Conservation (phyloP, 169 alveolate genomes). For the Cryptosporidium felis region DNA sequence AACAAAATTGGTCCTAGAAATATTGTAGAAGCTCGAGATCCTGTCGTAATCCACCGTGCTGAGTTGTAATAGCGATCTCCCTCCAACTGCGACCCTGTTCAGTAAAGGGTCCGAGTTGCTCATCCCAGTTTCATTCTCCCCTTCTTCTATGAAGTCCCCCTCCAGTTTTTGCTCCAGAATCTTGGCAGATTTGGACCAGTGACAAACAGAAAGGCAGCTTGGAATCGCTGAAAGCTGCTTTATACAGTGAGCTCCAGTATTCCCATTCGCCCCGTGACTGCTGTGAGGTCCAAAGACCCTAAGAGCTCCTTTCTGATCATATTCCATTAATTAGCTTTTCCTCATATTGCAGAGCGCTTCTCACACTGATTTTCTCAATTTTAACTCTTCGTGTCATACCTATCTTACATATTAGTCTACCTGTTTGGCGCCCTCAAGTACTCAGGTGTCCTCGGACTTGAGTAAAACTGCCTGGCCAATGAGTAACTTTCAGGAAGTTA, state of each 20-base stretch:
- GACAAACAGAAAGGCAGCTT: constrained; percentile 59
- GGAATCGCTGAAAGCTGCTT: constrained; percentile 36
- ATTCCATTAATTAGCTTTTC: constrained; percentile 6
- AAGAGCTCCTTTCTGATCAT: background rate
- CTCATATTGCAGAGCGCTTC: background rate
- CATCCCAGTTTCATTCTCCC: background rate
- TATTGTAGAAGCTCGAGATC: constrained; percentile 40
- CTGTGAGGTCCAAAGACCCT: background rate
- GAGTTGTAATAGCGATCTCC: constrained; percentile 40
- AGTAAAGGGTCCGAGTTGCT: constrained; percentile 8
- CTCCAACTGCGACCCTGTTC: constrained; percentile 57
- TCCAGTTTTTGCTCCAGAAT: constrained; percentile 8
- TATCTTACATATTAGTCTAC: too few species aligned
- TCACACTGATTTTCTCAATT: too few species aligned
- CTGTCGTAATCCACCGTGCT: constrained; percentile 32
- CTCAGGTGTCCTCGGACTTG: too few species aligned
- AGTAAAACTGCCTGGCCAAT: too few species aligned
- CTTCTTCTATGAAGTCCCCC: background rate
- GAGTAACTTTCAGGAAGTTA: too few species aligned
- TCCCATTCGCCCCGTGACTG: too few species aligned
- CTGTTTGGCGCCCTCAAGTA: too few species aligned
- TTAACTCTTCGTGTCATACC: too few species aligned
- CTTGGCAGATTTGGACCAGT: constrained; percentile 31
- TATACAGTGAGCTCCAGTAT: constrained; percentile 4
- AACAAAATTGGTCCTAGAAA: constrained; percentile 46